Conservation (phyloP, 108 stramenopile species). For the Nitzschia inconspicua region DNA sequence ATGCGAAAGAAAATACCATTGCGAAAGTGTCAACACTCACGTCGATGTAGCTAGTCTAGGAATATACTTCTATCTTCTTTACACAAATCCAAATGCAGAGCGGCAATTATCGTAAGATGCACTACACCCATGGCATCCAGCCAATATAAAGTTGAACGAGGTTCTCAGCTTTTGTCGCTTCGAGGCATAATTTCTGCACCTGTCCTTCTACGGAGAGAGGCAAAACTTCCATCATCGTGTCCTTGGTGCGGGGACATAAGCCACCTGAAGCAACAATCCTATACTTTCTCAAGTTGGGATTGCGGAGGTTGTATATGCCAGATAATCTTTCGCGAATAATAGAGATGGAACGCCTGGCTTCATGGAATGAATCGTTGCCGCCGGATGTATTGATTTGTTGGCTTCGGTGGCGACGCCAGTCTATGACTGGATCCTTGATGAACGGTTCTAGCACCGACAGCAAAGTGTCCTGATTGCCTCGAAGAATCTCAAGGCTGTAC, state of each 20-base stretch:
- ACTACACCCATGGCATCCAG: constrained; percentile 89
- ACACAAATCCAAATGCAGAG: too few species aligned
- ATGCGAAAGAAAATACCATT: too few species aligned
- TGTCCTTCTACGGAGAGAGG: constrained; percentile 89
- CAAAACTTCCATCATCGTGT: constrained; percentile 53
- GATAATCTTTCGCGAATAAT: constrained; percentile 79
- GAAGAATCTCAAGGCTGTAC: constrained; percentile 80
- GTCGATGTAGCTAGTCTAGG: too few species aligned
- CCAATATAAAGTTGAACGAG: constrained; percentile 86
- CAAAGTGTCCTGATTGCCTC: constrained; percentile 90
- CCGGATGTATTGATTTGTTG: constrained; percentile 20
- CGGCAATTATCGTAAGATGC: too few species aligned
- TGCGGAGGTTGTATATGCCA: constrained; percentile 84
- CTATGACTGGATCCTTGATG: constrained; percentile 90
- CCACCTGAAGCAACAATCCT: constrained; percentile 10
- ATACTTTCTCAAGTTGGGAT: constrained; percentile 73
- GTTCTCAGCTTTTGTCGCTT: constrained; percentile 84
- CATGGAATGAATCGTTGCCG: not conserved
- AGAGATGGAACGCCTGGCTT: constrained; percentile 57
- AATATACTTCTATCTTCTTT: too few species aligned
- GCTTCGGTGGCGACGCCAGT: constrained; percentile 67
- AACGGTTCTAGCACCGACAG: constrained; percentile 97
- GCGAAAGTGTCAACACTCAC: too few species aligned
- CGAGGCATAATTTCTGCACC: constrained; percentile 82
- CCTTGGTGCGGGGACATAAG: constrained; percentile 53